Percentiles rank a stretch among this genome's conserved stretches.
Evolutionary conservation across 768 basidiomycete genomes (phyloP).

Genomic region (Lactarius indigo): DNA sequence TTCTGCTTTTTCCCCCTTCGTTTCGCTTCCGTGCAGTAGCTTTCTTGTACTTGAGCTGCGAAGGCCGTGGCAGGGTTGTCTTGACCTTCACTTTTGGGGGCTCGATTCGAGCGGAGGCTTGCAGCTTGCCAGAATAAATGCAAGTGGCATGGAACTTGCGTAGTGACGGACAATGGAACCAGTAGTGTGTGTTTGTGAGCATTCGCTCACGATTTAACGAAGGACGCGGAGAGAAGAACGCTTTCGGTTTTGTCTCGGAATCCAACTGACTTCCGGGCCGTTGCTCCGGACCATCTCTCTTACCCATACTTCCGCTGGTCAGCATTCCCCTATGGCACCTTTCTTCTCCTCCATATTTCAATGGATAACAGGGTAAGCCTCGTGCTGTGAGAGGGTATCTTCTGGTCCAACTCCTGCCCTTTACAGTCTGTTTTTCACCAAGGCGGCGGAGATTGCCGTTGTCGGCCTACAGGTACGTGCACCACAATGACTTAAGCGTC

Average conservation of each 20-base stretch:
- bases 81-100: neutral
- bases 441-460: constrained; percentile 84
- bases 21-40: neutral
- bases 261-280: neutral
- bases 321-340: constrained; percentile 8
- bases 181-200: neutral
- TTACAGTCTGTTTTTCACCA: constrained; percentile 77
- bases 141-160: constrained; percentile 2
- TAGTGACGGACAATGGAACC: neutral
- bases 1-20: neutral
- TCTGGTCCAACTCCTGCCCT: neutral
- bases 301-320: neutral
- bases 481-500: neutral
- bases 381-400: neutral
- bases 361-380: constrained; percentile 52
- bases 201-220: neutral
- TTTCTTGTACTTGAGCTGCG: neutral
- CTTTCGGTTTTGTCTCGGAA: neutral
- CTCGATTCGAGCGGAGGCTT: neutral
- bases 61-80: neutral
- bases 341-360: constrained; percentile 43
- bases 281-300: neutral
- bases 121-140: neutral
- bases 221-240: neutral
- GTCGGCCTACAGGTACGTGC: constrained; percentile 77